Conservation (phyloP, 73 alveolate genomes). For the Blepharisma stoltei region DNA sequence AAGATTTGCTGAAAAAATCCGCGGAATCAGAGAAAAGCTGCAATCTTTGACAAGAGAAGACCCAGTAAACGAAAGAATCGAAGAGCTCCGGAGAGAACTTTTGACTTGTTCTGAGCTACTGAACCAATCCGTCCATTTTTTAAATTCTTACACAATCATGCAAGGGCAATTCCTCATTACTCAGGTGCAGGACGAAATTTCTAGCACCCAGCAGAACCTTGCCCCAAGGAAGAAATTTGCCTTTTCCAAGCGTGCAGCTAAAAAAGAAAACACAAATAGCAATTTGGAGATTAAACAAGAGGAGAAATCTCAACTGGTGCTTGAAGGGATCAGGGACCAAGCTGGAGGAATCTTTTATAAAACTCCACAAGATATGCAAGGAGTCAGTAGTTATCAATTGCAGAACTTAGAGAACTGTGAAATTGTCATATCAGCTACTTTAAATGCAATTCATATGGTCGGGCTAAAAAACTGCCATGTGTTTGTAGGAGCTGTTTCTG, state of each 20-base stretch:
- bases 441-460: conserved; percentile 75
- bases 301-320: conserved; percentile 3
- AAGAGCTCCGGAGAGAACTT: conserved; percentile 27
- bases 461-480: conserved; percentile 66
- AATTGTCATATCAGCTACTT: conserved; percentile 58
- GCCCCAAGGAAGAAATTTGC: conserved; percentile 61
- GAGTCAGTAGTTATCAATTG: conserved; percentile 69
- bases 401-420: conserved; percentile 65
- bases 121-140: conserved; percentile 35
- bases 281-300: conserved; percentile 34
- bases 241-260: conserved; percentile 29
- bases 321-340: conserved; percentile 34
- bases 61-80: conserved; percentile 37
- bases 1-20: conserved; percentile 30
- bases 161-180: conserved; percentile 34
- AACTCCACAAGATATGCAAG: conserved; percentile 55
- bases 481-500: conserved; percentile 81
- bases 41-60: conserved; percentile 35
- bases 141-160: conserved; percentile 38
- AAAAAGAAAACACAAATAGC: conserved; percentile 32
- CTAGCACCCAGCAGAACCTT: conserved; percentile 44
- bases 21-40: conserved; percentile 2
- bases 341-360: conserved; percentile 38
- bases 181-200: conserved; percentile 35
- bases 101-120: conserved; percentile 45